Evolutionary conservation across 1,284 basidiomycete genomes (phyloP).

Genomic region (Cutaneotrichosporon arboriforme): DNA sequence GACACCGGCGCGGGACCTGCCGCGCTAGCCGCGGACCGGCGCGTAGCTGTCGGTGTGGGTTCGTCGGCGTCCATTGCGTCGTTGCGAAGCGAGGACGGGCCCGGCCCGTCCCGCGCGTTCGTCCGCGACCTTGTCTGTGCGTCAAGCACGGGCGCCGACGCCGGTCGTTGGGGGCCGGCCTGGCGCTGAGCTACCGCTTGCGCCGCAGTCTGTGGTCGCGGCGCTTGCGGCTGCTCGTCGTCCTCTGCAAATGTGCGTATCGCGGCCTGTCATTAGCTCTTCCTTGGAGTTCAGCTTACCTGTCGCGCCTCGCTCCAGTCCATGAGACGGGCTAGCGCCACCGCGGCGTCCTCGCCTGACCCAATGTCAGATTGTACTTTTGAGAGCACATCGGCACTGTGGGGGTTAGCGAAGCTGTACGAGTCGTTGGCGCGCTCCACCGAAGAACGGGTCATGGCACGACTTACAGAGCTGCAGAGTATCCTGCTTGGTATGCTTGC

Average conservation of each 20-base stretch:
- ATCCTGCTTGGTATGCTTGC: constrained; percentile 49
- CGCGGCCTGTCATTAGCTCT: constrained; percentile 25
- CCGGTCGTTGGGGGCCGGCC: constrained; percentile 8
- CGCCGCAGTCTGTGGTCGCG: not conserved
- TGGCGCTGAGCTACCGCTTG: constrained; percentile 1
- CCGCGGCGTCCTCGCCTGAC: constrained; percentile 38
- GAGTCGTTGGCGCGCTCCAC: not conserved
- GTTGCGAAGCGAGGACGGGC: constrained; percentile 5
- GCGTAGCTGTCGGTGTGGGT: not conserved
- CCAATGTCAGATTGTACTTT: constrained; percentile 43
- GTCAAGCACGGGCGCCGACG: constrained; percentile 21
- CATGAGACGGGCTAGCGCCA: constrained; percentile 46
- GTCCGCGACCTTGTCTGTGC: not conserved
- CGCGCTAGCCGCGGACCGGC: not conserved
- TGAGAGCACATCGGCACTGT: constrained; percentile 41
- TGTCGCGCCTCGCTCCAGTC: constrained; percentile 50
- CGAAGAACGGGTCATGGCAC: not conserved
- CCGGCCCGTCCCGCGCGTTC: constrained; percentile 1
- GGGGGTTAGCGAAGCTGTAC: not conserved
- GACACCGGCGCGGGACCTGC: not conserved
- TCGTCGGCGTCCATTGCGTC: constrained; percentile 13
- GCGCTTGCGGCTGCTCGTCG: constrained; percentile 13
- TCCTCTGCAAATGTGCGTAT: constrained; percentile 43
- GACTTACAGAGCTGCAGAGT: constrained; percentile 45
- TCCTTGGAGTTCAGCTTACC: constrained; percentile 21